These are phyloP conservation scores for Ensete ventricosum DNA, from an alignment of 176 grass and related monocot genomes.

Conservation along the genomic window DNA sequence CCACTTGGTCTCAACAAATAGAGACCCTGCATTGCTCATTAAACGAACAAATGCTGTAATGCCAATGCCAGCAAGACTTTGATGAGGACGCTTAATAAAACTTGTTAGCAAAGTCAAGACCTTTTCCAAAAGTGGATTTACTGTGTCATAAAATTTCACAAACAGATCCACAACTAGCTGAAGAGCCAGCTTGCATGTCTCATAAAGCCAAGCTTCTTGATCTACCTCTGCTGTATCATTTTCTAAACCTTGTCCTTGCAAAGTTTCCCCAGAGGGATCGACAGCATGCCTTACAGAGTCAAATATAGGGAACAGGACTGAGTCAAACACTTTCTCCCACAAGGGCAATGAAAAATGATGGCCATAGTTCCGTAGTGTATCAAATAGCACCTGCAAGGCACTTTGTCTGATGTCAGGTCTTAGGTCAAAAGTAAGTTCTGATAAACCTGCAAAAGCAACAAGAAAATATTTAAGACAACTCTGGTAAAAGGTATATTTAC, in stretches of 20 bases:
- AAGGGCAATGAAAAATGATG: slow-evolving; percentile 96
- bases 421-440: slow-evolving; percentile 96
- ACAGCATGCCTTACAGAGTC: slow-evolving; percentile 97
- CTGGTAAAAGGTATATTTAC: background rate
- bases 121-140: slow-evolving; percentile 83
- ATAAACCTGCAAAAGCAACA: slow-evolving; percentile 65
- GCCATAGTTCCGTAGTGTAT: slow-evolving; percentile 93
- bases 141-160: slow-evolving; percentile 94
- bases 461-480: slow-evolving; percentile 9
- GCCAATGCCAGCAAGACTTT: slow-evolving; percentile 97
- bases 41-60: slow-evolving; percentile 97
- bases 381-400: slow-evolving; percentile 95
- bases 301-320: slow-evolving; percentile 98
- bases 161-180: slow-evolving; percentile 99
- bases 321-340: slow-evolving; percentile 99
- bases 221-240: slow-evolving; percentile 60
- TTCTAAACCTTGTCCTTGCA: slow-evolving; percentile 57
- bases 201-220: slow-evolving; percentile 97
- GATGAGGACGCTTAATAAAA: slow-evolving; percentile 96
- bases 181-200: slow-evolving; percentile 95
- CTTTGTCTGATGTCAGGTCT: slow-evolving; percentile 97
- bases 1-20: slow-evolving; percentile 92
- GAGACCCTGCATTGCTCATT: slow-evolving; percentile 92
- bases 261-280: slow-evolving; percentile 65
- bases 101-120: slow-evolving; percentile 86